A percentile compares a stretch with the other conserved stretches of the same genome.
Conservation (phyloP, 345 rosid genomes). For the Euphorbia tirucalli region DNA sequence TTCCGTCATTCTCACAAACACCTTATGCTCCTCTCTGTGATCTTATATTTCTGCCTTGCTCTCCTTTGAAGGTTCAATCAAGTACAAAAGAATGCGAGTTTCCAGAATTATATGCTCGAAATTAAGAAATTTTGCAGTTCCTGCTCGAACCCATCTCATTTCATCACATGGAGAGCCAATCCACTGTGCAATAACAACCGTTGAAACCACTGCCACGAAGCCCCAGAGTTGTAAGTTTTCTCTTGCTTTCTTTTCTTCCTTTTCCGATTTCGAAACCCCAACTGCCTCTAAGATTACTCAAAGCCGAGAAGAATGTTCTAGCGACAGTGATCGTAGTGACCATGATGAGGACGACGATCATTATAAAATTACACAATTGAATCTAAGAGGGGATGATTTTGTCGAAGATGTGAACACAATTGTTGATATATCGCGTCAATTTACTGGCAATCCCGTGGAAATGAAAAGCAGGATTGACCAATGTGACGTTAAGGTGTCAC, state of each 20-base stretch:
- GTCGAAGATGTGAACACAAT: constrained; percentile 42
- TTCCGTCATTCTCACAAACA: constrained; percentile 39
- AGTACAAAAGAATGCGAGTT: constrained; percentile 26
- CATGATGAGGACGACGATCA: constrained; percentile 24
- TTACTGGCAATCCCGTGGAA: constrained; percentile 36
- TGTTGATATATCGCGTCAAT: constrained; percentile 39
- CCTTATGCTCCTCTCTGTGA: constrained; percentile 8
- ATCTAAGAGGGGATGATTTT: constrained; percentile 25
- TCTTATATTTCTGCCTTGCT: neutral
- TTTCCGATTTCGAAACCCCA: constrained; percentile 25
- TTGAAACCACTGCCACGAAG: constrained; percentile 1
- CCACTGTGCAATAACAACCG: constrained; percentile 11
- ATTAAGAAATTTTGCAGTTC: constrained; percentile 1
- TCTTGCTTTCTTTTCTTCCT: constrained; percentile 25
- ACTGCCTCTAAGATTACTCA: neutral
- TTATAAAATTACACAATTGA: constrained; percentile 15
- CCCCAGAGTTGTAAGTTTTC: constrained; percentile 15
- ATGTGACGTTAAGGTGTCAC: constrained; percentile 48
- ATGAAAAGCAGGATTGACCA: constrained; percentile 53
- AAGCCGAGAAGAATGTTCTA: neutral
- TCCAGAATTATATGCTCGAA: constrained; percentile 27
- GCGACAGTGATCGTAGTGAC: constrained; percentile 11
- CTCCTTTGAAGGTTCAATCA: neutral
- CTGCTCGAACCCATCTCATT: constrained; percentile 14
- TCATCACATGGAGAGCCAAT: neutral